phyloP scores from a whole-genome alignment of 1,284 basidiomycete species.

The Cryptococcus neoformans region DNA sequence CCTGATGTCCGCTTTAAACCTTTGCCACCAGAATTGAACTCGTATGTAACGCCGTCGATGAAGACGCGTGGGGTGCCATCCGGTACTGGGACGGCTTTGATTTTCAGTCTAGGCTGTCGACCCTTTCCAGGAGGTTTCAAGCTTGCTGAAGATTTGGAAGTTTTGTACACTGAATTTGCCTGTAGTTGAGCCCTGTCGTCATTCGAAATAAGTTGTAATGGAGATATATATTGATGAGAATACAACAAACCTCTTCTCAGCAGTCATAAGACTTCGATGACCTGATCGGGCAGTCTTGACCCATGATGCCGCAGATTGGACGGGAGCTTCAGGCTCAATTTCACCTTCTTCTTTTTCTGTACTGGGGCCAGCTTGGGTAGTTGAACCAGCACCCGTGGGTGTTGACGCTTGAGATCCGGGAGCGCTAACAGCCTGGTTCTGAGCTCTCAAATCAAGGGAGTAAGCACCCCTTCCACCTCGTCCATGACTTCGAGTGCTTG shows the following conservation, averaged over 20 bases:
- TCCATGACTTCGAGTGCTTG: conserved; percentile 10
- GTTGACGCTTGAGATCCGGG: conserved; percentile 1
- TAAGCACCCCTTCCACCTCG: conserved; percentile 17
- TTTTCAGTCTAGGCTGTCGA: neutral
- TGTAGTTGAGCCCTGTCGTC: neutral
- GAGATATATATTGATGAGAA: neutral
- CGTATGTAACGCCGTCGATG: conserved; percentile 54
- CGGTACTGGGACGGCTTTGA: neutral
- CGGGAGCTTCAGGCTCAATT: conserved; percentile 3
- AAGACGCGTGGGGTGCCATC: conserved; percentile 45
- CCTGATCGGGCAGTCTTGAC: conserved; percentile 33
- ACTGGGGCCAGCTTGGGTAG: too few relatives aligned
- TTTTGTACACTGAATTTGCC: neutral
- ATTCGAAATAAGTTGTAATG: neutral
- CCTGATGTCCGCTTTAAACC: conserved; percentile 51
- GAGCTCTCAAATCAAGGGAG: conserved; percentile 22
- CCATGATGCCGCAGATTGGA: conserved; percentile 17
- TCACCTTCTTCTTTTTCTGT: conserved; percentile 18
- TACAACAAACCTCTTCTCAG: conserved; percentile 38
- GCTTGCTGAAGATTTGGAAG: neutral
- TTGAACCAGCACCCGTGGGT: neutral
- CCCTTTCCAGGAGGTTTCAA: neutral
- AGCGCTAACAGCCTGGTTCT: conserved; percentile 2
- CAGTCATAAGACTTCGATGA: conserved; percentile 46
- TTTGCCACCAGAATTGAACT: conserved; percentile 53